phyloP scores from a whole-genome alignment of 495 filamentous ascomycete species.

The Penicillium arizonense region DNA sequence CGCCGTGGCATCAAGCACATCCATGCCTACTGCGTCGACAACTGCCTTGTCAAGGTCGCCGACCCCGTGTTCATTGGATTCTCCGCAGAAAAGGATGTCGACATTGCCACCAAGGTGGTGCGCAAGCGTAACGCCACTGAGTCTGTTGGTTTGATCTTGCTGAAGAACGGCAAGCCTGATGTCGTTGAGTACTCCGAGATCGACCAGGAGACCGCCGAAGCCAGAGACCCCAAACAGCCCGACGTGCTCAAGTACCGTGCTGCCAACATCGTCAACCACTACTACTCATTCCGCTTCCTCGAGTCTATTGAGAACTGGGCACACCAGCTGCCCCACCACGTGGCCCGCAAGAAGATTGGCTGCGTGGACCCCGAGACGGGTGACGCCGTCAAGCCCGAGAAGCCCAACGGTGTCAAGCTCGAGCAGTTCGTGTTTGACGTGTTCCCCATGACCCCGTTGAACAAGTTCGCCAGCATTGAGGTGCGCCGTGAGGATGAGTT shows the following conservation, averaged over 20 bases:
- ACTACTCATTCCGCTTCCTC: slow-evolving; percentile 94
- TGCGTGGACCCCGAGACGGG: slow-evolving; percentile 73
- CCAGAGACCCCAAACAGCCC: slow-evolving; percentile 78
- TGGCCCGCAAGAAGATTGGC: slow-evolving; percentile 98
- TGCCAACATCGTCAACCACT: slow-evolving; percentile 99
- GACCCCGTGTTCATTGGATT: slow-evolving; percentile 97
- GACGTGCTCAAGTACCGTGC: slow-evolving; percentile 91
- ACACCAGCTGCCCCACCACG: slow-evolving; percentile 87
- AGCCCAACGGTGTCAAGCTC: slow-evolving; percentile 97
- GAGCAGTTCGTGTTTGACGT: slow-evolving; percentile 99
- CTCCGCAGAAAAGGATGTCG: slow-evolving; percentile 80
- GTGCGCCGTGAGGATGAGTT: slow-evolving; percentile 98
- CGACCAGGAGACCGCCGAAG: slow-evolving; percentile 80
- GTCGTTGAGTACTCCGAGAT: slow-evolving; percentile 99
- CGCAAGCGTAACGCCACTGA: slow-evolving; percentile 97
- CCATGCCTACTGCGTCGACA: slow-evolving; percentile 97
- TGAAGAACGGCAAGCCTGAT: slow-evolving; percentile 94
- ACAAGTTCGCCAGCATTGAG: slow-evolving; percentile 92
- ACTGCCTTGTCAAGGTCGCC: slow-evolving; percentile 96
- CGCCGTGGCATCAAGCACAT: slow-evolving; percentile 90
- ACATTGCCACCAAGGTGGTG: slow-evolving; percentile 98
- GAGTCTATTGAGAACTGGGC: slow-evolving; percentile 85
- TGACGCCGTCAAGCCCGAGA: slow-evolving; percentile 79
- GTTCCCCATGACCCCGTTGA: slow-evolving; percentile 83
- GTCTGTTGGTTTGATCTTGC: slow-evolving; percentile 90